Percentiles rank a stretch among this genome's conserved stretches.
phyloP scores from a whole-genome alignment of 257 asterid genomes.

The Verbascum thapsus region DNA sequence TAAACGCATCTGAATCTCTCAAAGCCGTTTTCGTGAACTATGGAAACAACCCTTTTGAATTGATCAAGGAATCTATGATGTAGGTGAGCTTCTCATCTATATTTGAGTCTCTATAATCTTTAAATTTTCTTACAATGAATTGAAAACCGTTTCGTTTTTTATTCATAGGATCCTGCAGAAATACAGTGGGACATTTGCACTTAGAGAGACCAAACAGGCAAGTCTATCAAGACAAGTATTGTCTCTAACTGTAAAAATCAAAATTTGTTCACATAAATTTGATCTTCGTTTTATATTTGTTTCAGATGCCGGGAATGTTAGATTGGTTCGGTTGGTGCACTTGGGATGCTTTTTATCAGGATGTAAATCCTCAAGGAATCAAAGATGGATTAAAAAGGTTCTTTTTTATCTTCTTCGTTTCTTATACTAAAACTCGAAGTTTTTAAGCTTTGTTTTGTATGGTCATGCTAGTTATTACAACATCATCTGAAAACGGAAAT shows the following conservation, averaged over 20 bases:
- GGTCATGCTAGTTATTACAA: too few relatives aligned
- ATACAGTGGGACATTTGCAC: conserved; percentile 43
- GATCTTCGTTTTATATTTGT: not conserved
- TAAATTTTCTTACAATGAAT: conserved; percentile 13
- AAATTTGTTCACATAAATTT: not conserved
- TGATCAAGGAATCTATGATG: conserved; percentile 58
- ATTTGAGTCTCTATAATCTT: conserved; percentile 5
- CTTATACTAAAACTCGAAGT: conserved; percentile 8
- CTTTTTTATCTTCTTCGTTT: not conserved
- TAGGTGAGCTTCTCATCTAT: conserved; percentile 37
- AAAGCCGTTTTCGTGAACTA: conserved; percentile 47
- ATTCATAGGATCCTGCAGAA: conserved; percentile 48
- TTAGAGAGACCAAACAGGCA: conserved; percentile 51
- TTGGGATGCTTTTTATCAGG: conserved; percentile 62
- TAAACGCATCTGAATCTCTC: conserved; percentile 34
- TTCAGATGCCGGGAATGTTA: conserved; percentile 53
- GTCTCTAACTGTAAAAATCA: conserved; percentile 1
- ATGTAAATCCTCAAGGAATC: conserved; percentile 51
- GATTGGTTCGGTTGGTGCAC: conserved; percentile 61
- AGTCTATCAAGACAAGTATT: conserved; percentile 1
- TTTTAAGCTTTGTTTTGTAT: too few relatives aligned
- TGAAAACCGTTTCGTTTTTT: not conserved
- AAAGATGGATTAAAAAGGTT: conserved; percentile 49
- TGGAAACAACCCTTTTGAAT: conserved; percentile 46
- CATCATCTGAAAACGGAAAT: too few relatives aligned